phyloP scores from a whole-genome alignment of 2,329 filamentous ascomycete genomes.

The Fusarium liriodendri region DNA sequence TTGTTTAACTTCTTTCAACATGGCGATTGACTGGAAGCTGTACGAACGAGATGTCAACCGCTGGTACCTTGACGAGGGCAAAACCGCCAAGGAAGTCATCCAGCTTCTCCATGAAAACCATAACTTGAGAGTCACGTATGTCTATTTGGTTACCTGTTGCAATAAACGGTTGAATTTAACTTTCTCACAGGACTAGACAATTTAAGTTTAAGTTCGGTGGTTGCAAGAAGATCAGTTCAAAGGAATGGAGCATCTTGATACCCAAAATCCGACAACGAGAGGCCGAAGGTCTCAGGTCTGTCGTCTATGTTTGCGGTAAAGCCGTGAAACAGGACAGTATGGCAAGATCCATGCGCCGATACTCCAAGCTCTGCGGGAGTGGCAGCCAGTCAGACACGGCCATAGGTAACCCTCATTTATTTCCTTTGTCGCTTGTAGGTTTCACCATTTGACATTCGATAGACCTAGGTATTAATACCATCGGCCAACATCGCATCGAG shows the following conservation, averaged over 20 bases:
- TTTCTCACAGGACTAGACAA: too few relatives aligned
- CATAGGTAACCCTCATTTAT: neutral
- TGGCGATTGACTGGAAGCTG: neutral
- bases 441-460: neutral
- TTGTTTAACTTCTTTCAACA: neutral
- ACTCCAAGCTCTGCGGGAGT: neutral
- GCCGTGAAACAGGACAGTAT: neutral
- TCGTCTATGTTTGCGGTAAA: neutral
- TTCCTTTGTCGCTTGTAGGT: neutral
- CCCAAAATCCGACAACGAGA: constrained; percentile 1
- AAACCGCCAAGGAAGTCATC: neutral
- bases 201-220: neutral
- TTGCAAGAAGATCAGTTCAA: neutral
- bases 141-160: too few relatives aligned
- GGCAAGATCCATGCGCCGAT: neutral
- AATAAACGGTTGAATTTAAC: too few relatives aligned
- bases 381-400: neutral
- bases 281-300: neutral
- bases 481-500: neutral
- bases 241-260: constrained; percentile 15
- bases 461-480: neutral
- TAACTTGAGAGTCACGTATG: neutral
- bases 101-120: neutral
- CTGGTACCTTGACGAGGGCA: neutral
- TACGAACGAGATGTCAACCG: neutral